phyloP scores from a whole-genome alignment of 768 basidiomycete species.

The Pisolithus marmoratus region DNA sequence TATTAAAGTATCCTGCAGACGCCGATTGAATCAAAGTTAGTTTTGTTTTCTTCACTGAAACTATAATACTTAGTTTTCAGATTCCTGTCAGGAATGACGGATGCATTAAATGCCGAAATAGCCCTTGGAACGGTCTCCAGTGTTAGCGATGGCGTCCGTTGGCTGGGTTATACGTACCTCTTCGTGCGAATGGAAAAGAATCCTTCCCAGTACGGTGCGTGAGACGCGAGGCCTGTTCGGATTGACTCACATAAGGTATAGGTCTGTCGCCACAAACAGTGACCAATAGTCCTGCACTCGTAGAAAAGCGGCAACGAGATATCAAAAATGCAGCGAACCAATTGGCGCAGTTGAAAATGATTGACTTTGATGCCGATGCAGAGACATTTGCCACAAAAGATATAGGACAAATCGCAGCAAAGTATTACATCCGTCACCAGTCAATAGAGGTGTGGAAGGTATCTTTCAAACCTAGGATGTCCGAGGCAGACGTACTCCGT shows the following conservation, averaged over 20 bases:
- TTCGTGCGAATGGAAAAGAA: conserved; percentile 93
- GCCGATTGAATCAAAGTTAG: conserved; percentile 91
- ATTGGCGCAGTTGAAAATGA: conserved; percentile 74
- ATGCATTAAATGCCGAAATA: conserved; percentile 93
- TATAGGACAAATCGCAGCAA: conserved; percentile 91
- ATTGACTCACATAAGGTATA: conserved; percentile 24
- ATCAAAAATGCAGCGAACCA: conserved; percentile 59
- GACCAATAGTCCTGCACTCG: conserved; percentile 67
- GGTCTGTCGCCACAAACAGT: conserved; percentile 70
- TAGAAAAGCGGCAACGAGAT: conserved; percentile 62
- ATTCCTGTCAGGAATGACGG: conserved; percentile 80
- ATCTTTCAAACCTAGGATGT: conserved; percentile 74
- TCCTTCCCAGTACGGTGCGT: conserved; percentile 76
- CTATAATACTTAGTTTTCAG: conserved; percentile 26
- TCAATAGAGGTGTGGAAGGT: conserved; percentile 86
- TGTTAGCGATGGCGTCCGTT: conserved; percentile 79
- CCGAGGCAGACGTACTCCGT: conserved; percentile 84
- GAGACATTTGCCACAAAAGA: conserved; percentile 75
- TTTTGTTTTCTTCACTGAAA: background rate
- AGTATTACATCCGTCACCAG: conserved; percentile 85
- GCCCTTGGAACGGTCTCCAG: conserved; percentile 90
- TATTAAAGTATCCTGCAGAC: conserved; percentile 41
- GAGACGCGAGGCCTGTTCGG: background rate
- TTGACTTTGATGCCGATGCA: conserved; percentile 57
- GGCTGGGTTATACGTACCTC: conserved; percentile 96